phyloP scores from a whole-genome alignment of 208 protist species.

The Jaenimonas drosophilae region DNA sequence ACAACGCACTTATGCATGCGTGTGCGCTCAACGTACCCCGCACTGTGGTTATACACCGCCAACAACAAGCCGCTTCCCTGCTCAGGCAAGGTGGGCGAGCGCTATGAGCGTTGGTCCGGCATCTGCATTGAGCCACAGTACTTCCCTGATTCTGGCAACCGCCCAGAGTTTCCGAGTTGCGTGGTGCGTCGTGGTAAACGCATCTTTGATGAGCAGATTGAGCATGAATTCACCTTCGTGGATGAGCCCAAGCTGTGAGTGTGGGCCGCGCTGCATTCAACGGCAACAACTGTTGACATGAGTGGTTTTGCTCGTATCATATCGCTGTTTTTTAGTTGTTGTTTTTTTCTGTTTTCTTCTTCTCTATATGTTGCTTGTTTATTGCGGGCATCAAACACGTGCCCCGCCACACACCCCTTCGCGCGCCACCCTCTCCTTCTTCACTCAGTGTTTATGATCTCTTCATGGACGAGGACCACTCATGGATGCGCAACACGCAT shows the following conservation, averaged over 20 bases:
- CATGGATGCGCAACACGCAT: no score
- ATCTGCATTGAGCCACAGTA: conserved; percentile 70
- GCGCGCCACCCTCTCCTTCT: no score
- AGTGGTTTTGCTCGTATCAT: background rate
- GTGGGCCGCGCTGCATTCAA: no score
- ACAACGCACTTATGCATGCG: conserved; percentile 45
- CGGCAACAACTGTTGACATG: no score
- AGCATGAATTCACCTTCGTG: conserved; percentile 1
- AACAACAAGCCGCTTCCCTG: conserved; percentile 46
- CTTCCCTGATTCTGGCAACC: conserved; percentile 69
- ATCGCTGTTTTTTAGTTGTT: conserved; percentile 6
- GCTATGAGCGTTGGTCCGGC: conserved; percentile 47
- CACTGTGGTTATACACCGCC: conserved; percentile 55
- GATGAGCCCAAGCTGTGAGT: conserved; percentile 1
- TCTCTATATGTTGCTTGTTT: conserved; percentile 2
- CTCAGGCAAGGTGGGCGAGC: conserved; percentile 32
- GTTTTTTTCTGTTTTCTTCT: background rate
- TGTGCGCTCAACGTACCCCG: conserved; percentile 56
- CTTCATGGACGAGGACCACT: no score
- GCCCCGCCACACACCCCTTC: no score
- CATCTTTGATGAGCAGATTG: conserved; percentile 1
- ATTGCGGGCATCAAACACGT: no score
- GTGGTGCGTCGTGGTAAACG: background rate
- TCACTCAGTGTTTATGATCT: no score
- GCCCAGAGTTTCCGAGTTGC: conserved; percentile 28